Conservation (phyloP, 306 rosid species). For the Pyrus bretschneideri region DNA sequence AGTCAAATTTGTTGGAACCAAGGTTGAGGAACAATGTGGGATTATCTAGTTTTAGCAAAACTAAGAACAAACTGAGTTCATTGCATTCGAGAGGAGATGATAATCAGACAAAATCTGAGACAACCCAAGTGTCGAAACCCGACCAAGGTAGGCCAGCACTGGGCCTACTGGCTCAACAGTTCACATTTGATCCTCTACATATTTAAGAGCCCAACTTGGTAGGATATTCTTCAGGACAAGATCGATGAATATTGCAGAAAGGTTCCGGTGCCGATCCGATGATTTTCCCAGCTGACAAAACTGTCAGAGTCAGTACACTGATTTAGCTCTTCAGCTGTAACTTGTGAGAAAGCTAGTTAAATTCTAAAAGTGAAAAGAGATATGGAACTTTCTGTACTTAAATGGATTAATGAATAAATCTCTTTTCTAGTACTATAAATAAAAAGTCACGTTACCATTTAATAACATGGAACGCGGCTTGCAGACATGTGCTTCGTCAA, state of each 20-base stretch:
- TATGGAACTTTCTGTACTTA: too few relatives aligned
- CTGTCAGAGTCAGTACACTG: neutral
- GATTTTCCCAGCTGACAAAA: slow-evolving; percentile 4
- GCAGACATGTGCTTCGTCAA: too few relatives aligned
- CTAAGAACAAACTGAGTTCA: slow-evolving; percentile 4
- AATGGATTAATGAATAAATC: neutral
- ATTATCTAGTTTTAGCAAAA: slow-evolving; percentile 10
- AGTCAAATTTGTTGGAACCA: neutral
- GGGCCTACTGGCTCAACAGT: slow-evolving; percentile 6
- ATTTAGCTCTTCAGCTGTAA: slow-evolving; percentile 6
- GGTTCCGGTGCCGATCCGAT: neutral
- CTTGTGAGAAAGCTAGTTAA: neutral
- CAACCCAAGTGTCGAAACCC: neutral
- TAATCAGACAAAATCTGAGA: slow-evolving; percentile 3
- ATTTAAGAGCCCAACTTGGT: slow-evolving; percentile 36
- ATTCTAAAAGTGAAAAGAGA: neutral
- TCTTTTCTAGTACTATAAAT: too few relatives aligned
- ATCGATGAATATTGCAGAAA: neutral
- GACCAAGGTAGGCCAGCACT: slow-evolving; percentile 8
- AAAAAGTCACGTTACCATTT: too few relatives aligned
- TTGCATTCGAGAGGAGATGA: neutral
- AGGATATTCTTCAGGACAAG: slow-evolving; percentile 20
- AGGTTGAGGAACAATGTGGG: slow-evolving; percentile 1
- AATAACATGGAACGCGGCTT: too few relatives aligned
- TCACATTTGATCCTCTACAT: slow-evolving; percentile 38